phyloP scores from a whole-genome alignment of 2,329 filamentous ascomycete genomes.

The Coleophoma crateriformis region DNA sequence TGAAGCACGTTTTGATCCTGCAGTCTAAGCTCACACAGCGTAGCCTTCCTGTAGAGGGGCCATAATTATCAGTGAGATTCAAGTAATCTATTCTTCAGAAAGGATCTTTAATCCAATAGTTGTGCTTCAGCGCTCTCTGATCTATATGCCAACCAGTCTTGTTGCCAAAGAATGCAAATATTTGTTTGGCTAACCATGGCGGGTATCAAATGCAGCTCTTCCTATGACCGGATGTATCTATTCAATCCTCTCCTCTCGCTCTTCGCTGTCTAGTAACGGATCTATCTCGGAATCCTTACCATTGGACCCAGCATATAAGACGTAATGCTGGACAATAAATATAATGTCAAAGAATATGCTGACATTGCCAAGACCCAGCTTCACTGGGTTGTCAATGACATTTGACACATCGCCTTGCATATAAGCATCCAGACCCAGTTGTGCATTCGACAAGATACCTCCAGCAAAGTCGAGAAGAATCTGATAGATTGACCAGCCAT shows the following conservation, averaged over 20 bases:
- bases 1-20: too few relatives aligned
- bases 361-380: slow-evolving; percentile 80
- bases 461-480: slow-evolving; percentile 81
- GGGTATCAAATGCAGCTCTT: too few relatives aligned
- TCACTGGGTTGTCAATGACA: slow-evolving; percentile 85
- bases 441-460: slow-evolving; percentile 73
- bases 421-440: slow-evolving; percentile 80
- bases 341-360: slow-evolving; percentile 80
- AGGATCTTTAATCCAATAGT: too few relatives aligned
- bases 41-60: too few relatives aligned
- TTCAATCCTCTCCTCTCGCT: slow-evolving; percentile 10
- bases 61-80: too few relatives aligned
- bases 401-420: slow-evolving; percentile 85
- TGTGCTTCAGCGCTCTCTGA: too few relatives aligned
- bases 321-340: slow-evolving; percentile 85
- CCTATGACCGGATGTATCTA: not conserved
- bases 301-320: slow-evolving; percentile 54
- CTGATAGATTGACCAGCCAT: slow-evolving; percentile 80
- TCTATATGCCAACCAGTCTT: too few relatives aligned
- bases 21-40: too few relatives aligned
- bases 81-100: too few relatives aligned
- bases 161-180: too few relatives aligned
- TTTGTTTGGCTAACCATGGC: too few relatives aligned
- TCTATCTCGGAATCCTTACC: slow-evolving; percentile 4
- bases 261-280: slow-evolving; percentile 9